phyloP scores from a whole-genome alignment of 495 filamentous ascomycete species.

The Rostrohypoxylon terebratum region DNA sequence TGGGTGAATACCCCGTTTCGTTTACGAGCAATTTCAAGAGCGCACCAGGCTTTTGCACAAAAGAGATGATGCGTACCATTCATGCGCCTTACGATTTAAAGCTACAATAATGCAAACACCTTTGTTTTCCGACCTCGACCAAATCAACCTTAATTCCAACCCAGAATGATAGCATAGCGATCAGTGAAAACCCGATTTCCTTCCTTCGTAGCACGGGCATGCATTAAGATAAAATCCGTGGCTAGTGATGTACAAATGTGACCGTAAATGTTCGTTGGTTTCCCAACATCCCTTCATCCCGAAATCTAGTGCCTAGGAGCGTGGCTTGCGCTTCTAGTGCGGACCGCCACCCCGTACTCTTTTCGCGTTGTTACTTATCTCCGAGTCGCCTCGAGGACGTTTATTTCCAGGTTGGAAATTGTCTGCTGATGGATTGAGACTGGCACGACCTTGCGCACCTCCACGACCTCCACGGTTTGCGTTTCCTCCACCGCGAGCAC shows the following conservation, averaged over 20 bases:
- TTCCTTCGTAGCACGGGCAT: not conserved
- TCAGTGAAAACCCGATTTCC: not conserved
- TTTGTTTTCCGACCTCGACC: constrained; percentile 29
- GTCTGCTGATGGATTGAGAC: constrained; percentile 59
- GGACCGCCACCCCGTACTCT: constrained; percentile 50
- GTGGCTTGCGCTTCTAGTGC: constrained; percentile 18
- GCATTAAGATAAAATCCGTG: not conserved
- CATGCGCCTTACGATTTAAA: constrained; percentile 5
- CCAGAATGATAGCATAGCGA: constrained; percentile 6
- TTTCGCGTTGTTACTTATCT: constrained; percentile 56
- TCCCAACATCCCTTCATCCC: not conserved
- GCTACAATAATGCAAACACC: constrained; percentile 34
- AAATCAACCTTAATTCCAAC: constrained; percentile 10
- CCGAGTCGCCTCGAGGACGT: constrained; percentile 71
- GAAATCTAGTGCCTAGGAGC: not conserved
- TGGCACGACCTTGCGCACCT: constrained; percentile 59
- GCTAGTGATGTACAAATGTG: constrained; percentile 9
- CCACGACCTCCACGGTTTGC: constrained; percentile 48
- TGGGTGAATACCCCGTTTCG: not conserved
- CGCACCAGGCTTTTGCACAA: constrained; percentile 20
- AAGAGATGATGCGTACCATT: constrained; percentile 37
- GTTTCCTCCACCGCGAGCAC: constrained; percentile 47
- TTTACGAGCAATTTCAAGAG: not conserved
- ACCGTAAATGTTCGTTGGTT: constrained; percentile 6
- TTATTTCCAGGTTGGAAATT: constrained; percentile 77